phyloP scores from a whole-genome alignment of 306 rosid species.

The Albizia julibrissin region DNA sequence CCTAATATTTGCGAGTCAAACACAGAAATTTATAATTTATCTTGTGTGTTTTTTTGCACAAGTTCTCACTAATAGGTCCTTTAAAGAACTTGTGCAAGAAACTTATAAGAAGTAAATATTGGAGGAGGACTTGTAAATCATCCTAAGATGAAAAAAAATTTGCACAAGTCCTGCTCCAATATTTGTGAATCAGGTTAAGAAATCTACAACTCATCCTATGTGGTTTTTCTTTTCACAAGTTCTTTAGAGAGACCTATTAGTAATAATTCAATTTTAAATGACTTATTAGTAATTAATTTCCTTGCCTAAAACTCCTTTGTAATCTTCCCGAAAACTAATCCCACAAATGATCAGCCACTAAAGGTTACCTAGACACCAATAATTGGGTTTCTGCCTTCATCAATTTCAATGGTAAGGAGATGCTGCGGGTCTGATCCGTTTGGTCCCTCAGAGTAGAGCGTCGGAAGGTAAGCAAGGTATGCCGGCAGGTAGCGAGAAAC shows the following conservation, averaged over 20 bases:
- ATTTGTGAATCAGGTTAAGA: neutral
- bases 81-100: neutral
- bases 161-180: neutral
- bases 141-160: neutral
- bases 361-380: constrained; percentile 44
- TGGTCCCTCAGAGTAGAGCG: constrained; percentile 86
- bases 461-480: constrained; percentile 89
- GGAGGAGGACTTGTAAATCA: neutral
- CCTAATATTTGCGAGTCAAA: neutral
- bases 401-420: constrained; percentile 76
- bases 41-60: neutral
- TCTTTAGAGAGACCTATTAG: neutral
- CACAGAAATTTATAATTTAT: neutral
- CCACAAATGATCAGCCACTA: constrained; percentile 16
- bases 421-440: constrained; percentile 72
- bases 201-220: neutral
- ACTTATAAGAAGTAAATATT: neutral
- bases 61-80: neutral
- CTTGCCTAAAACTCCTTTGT: neutral
- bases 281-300: neutral
- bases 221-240: neutral
- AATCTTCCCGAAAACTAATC: neutral
- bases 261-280: neutral
- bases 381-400: constrained; percentile 91
- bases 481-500: constrained; percentile 96